Evolutionary conservation across 176 grass and related monocot species (phyloP).

Genomic region (Carex kokanica): DNA sequence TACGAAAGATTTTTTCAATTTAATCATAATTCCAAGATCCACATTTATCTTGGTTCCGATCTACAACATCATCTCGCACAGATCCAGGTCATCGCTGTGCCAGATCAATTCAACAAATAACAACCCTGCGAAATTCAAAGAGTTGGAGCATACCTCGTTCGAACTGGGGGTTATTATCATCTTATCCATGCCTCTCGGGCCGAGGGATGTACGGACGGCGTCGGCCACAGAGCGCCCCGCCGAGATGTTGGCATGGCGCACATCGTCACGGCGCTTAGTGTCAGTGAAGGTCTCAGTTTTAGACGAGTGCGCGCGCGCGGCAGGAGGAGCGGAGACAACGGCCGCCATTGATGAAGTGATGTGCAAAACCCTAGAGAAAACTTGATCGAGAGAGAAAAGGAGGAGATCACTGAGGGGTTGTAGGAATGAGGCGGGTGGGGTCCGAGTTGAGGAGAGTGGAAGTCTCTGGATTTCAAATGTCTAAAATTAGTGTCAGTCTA

Average conservation of each 20-base stretch:
- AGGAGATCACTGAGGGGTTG: not conserved
- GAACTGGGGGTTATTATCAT: conserved; percentile 61
- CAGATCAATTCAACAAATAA: not conserved
- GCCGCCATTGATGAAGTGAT: conserved; percentile 19
- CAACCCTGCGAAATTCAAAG: not conserved
- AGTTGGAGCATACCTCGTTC: conserved; percentile 14
- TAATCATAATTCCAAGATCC: not conserved
- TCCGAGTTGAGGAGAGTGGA: not conserved
- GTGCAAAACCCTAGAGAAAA: conserved; percentile 28
- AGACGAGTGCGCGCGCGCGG: not conserved
- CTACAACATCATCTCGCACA: not conserved
- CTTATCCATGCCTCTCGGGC: conserved; percentile 86
- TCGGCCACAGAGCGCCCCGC: conserved; percentile 67
- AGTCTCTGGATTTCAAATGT: conserved; percentile 1
- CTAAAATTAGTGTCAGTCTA: too few species aligned
- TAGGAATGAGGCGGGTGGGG: not conserved
- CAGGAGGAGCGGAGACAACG: conserved; percentile 32
- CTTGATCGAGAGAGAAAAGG: not conserved
- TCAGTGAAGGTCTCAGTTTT: conserved; percentile 73
- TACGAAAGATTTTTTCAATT: not conserved
- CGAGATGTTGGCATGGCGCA: conserved; percentile 62
- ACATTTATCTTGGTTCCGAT: not conserved
- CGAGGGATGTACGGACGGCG: conserved; percentile 73
- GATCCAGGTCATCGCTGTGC: not conserved
- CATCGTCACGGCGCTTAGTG: conserved; percentile 81